Base-by-base conservation (phyloP, 108 stramenopile species). In the Epithemia pelagica region DNA sequence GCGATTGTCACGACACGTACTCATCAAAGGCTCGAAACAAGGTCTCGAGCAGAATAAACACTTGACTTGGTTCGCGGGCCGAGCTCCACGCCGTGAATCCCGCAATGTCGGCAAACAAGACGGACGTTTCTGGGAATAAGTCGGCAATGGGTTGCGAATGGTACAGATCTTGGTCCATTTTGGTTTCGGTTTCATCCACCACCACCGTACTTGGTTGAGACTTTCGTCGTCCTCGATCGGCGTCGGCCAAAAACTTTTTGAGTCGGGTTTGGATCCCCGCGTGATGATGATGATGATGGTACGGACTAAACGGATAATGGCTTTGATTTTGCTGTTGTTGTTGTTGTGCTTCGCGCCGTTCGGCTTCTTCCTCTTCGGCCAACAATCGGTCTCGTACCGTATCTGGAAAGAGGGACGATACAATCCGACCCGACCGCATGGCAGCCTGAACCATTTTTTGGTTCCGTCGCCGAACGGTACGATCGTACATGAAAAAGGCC, bases 71-170 rank as follows among this genome's bases (percentile, higher is more conserved):
- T 46, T 46, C 37, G 5, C 37, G 37, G 37, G 37, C 37, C 37
- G 37, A 46, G 15, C 37, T 46, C 37, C 37, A 46, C 37, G 37
- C 37, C 37, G 37, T 46, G 37, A 46, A 46, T 15, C 37, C 37
- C 5, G 37, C 37, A 46, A 46, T 46, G 37, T 46, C 37, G 37
- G 37, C 37, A 46, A 46, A 46, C 77, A 81, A 75, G 27, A 81
- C 78, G 7, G 77, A 70, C 0, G 74, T 71, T 54, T 78, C 68
- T 32, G 70, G 71, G 58, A 81, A 81, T 25, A 81, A 57, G 33
- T 81, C 80, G 0, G 80, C 80, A 60, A 81, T 81, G n/a, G 80
- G 80, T 24, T 77, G 32, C 23, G 31, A 37, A 21, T 37, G 22
- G 25, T 32, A 63, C n/a, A n/a, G 20, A 21, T 23, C n/a, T 25